Evolutionary conservation across 2,329 filamentous ascomycete genomes (phyloP), one percentile per base, ranked within the genome.

Genomic region (Chaetomiaceae sp.): DNA sequence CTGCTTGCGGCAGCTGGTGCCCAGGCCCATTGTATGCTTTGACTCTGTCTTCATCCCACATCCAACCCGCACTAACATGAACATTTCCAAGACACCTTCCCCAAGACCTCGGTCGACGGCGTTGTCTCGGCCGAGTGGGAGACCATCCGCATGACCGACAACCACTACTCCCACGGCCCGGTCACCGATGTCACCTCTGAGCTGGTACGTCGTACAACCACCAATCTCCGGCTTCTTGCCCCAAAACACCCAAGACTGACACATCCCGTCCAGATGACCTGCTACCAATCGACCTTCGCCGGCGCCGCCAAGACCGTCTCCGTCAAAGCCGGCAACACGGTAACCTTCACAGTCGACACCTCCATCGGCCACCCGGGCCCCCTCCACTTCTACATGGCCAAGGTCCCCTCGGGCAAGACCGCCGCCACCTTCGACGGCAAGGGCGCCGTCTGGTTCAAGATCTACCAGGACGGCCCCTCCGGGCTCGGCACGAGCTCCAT

Each of bases 121-220:
- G 37, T 40, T 33, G 31, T 46, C 27, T 60, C 61, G 3, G 57
- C 51, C 47, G 67, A 69, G 50, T 71, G 68, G 68, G 66, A 63
- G 12, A 58, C 64, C 8, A 66, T 75, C 42, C 70, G 73, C 39
- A 66, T 70, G 60, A 75, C 73, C 33, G 69, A 71, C 49, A 75
- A 76, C 65, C 73, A 69, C 59, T 72, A 74, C 61, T 68, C 64
- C 51, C 73, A 74, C 60, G 66, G 65, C 11, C 72, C 72, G 20
- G 71, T 75, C 8, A 69, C 66, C 2, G 70, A 73, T 51, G 72
- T 75, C 22, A 68, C 56, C 19, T 71, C 25, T 27, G 25, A 5
- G 9, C 9, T 9, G 25, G 25, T 27, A 27, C 9, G 68, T n/a
- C n/a, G n/a, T n/a, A n/a, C n/a, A n/a, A n/a, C n/a, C n/a, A n/a